Evolutionary conservation across 2,329 filamentous ascomycete species (phyloP).

Genomic region (Arthrobotrys sinensis): DNA sequence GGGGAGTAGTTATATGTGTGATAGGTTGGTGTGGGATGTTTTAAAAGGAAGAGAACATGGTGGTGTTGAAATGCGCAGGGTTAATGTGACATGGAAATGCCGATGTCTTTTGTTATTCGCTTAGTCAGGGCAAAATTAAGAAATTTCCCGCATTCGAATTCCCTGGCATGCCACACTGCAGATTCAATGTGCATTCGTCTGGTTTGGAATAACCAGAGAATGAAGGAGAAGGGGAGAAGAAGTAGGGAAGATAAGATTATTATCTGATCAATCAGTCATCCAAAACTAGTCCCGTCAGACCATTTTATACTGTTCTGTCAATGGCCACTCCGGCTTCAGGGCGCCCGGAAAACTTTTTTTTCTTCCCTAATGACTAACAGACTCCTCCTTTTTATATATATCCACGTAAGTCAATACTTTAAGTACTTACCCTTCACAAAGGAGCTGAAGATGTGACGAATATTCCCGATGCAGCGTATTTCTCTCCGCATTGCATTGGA

Average conservation of each 20-base stretch:
- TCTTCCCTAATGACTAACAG: not conserved
- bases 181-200: not conserved
- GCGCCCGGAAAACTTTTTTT: constrained; percentile 12
- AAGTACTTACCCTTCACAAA: too few species aligned
- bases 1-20: not conserved
- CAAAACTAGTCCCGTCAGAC: not conserved
- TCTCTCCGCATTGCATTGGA: not conserved
- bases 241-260: constrained; percentile 11
- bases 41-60: constrained; percentile 4
- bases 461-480: constrained; percentile 24
- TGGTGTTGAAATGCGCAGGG: not conserved
- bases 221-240: not conserved
- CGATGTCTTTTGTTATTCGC: not conserved
- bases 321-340: constrained; percentile 2
- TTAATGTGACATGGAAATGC: not conserved
- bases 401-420: too few species aligned
- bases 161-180: not conserved
- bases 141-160: not conserved
- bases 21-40: not conserved
- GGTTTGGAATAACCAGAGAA: not conserved
- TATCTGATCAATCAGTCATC: constrained; percentile 14
- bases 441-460: not conserved
- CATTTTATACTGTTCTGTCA: not conserved
- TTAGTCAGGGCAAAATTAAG: constrained; percentile 20
- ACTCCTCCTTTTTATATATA: too few species aligned